Conservation (phyloP, 2,329 filamentous ascomycete genomes). For the Fusarium pininemorale region DNA sequence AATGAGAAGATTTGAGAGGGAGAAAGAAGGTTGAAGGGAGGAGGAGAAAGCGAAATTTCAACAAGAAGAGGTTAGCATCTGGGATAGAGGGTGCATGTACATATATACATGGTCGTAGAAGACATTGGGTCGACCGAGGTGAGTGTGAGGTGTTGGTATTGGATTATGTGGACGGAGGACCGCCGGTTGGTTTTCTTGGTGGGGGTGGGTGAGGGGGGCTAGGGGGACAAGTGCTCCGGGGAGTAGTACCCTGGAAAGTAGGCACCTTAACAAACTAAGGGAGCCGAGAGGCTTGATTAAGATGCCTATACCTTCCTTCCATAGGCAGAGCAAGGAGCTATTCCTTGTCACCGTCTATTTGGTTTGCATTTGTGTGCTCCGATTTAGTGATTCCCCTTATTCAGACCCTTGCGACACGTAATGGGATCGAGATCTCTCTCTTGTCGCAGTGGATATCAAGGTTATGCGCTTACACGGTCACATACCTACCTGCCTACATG, state of each 20-base stretch:
- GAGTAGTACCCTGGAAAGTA: not conserved
- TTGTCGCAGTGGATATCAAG: conserved; percentile 15
- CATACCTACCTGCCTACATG: conserved; percentile 3
- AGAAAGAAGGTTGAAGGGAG: not conserved
- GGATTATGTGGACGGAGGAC: conserved; percentile 23
- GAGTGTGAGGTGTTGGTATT: conserved; percentile 2
- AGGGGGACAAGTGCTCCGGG: conserved; percentile 24
- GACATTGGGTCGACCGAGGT: conserved; percentile 4
- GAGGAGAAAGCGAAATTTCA: conserved; percentile 21
- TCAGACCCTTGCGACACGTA: conserved; percentile 20
- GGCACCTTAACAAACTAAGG: not conserved
- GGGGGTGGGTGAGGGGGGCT: not conserved
- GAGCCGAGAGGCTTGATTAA: conserved; percentile 4
- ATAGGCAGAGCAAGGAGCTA: not conserved
- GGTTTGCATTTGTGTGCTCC: not conserved
- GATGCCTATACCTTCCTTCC: not conserved
- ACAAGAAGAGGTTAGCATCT: conserved; percentile 7
- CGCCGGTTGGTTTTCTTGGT: conserved; percentile 23
- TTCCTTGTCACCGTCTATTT: conserved; percentile 21
- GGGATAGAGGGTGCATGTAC: conserved; percentile 21
- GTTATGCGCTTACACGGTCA: conserved; percentile 16
- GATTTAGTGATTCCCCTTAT: not conserved
- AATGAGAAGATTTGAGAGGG: not conserved
- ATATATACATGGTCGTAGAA: conserved; percentile 22
- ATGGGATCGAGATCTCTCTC: conserved; percentile 29